phyloP scores from a whole-genome alignment of 805 yeast species.

The Sugiyamaella chiloensis region DNA sequence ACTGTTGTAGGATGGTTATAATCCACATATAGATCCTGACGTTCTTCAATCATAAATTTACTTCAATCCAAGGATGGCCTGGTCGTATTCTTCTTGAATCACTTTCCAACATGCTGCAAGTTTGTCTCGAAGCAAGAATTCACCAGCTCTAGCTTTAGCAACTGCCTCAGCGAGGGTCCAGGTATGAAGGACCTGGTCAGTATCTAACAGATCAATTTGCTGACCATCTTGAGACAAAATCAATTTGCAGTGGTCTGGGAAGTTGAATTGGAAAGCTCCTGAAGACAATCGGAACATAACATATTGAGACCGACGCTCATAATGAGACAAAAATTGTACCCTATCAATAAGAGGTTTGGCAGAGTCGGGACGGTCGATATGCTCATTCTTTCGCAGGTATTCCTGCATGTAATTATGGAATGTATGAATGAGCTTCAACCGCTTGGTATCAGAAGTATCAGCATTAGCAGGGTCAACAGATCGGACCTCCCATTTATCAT shows the following conservation, averaged over 20 bases:
- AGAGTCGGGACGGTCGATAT: conserved; percentile 53
- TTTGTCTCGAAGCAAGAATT: conserved; percentile 12
- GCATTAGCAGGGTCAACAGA: conserved; percentile 14
- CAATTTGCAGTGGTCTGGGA: conserved; percentile 89
- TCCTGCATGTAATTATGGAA: conserved; percentile 91
- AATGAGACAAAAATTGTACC: conserved; percentile 67
- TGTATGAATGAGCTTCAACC: conserved; percentile 75
- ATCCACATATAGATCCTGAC: too few relatives aligned
- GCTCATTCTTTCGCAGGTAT: conserved; percentile 59
- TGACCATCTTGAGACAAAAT: conserved; percentile 74
- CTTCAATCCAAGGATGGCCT: not conserved
- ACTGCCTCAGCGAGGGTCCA: conserved; percentile 22
- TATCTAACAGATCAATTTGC: conserved; percentile 69
- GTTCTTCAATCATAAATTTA: too few relatives aligned
- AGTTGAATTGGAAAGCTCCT: conserved; percentile 91
- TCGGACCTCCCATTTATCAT: conserved; percentile 4
- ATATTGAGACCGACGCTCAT: conserved; percentile 71
- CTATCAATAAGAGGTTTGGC: conserved; percentile 4
- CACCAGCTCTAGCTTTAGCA: conserved; percentile 10
- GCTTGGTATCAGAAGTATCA: conserved; percentile 36
- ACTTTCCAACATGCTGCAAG: conserved; percentile 13
- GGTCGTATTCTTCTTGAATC: conserved; percentile 9
- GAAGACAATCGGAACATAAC: conserved; percentile 92
- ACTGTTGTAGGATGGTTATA: too few relatives aligned
- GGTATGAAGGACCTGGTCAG: conserved; percentile 23